Evolutionary conservation across 2,329 filamentous ascomycete species (phyloP), one percentile per base, ranked within the genome.

Genomic region (Alternaria conjuncta): DNA sequence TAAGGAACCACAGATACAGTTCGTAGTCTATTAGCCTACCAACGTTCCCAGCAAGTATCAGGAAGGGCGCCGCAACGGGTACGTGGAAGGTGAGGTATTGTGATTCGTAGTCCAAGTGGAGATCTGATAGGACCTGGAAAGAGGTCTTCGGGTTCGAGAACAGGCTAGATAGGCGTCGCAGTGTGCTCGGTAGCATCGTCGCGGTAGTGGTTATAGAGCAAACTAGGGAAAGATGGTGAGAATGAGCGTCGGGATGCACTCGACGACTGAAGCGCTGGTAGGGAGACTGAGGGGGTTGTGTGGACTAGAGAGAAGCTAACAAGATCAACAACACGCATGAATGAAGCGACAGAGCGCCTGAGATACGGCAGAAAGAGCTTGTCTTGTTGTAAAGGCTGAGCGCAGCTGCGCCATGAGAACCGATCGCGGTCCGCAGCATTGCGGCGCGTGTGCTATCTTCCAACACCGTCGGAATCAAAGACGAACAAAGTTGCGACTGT

Each of bases 71-170:
- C 12, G 61, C 60, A 13, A 73, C 68, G 0, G 74, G 74, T 43
- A 78, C 71, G 67, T 77, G 70, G 62, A 77, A 78, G 11, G 72
- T 69, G 15, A 73, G 68, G 55, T 78, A 77, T 68, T 77, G 73
- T 4, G 67, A 66, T 20, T 71, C 71, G 64, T 73, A 60, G 53
- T 77, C 68, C 12, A 78, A 61, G 47, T 78, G 64, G 8, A 78
- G 71, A 59, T 79, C 77, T 9, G 75, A 78, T 43, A 78, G 68
- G 18, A 78, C 59, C 49, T 78, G 76, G 56, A 78, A 74, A 21
- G 70, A 58, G 7, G 70, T 68, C 50, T 75, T 72, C 5, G 74
- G 62, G 2, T 64, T 26, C 7, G 68, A 69, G 51, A 76, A 75
- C 8, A 76, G 61, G 44, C 66, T 66, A 10, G 72, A 73, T 25